These are phyloP conservation scores for Rhodamnia rubescens DNA, from an alignment of 345 rosid genomes.

Conservation along the genomic window DNA sequence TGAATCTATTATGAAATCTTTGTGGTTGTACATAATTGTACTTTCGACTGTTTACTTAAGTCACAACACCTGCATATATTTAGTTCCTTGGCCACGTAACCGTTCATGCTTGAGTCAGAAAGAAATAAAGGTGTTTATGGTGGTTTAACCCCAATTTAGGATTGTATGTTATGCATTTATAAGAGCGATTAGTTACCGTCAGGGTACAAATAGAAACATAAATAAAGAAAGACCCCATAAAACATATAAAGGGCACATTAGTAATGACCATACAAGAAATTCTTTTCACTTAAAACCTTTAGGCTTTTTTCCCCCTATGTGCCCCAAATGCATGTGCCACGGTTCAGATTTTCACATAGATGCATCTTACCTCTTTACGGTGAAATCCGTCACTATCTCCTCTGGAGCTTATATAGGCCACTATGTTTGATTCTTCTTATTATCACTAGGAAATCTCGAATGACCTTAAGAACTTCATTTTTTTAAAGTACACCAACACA, in stretches of 20 bases:
- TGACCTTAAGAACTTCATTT: neutral
- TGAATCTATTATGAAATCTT: neutral
- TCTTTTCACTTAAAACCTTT: neutral
- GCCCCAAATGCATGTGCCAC: neutral
- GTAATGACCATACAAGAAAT: neutral
- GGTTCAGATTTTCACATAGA: neutral
- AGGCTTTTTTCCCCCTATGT: fast-evolving
- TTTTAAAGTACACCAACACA: neutral
- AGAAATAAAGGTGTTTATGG: neutral
- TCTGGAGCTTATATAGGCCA: neutral
- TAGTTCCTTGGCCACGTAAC: neutral
- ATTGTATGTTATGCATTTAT: neutral
- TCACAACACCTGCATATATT: neutral
- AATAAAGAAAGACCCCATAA: neutral
- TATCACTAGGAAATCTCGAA: neutral
- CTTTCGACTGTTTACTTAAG: neutral
- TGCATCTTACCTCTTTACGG: neutral
- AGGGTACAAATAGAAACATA: neutral
- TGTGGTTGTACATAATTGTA: neutral
- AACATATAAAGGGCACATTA: neutral
- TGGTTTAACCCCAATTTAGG: neutral
- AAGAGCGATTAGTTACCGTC: neutral
- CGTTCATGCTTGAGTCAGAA: neutral
- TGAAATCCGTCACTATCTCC: neutral
- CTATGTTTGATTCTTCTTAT: neutral